Percentiles rank a stretch among this genome's conserved stretches.
These are phyloP conservation scores for Schizopora paradoxa DNA, from an alignment of 1,284 basidiomycete species.

Conservation along the genomic window DNA sequence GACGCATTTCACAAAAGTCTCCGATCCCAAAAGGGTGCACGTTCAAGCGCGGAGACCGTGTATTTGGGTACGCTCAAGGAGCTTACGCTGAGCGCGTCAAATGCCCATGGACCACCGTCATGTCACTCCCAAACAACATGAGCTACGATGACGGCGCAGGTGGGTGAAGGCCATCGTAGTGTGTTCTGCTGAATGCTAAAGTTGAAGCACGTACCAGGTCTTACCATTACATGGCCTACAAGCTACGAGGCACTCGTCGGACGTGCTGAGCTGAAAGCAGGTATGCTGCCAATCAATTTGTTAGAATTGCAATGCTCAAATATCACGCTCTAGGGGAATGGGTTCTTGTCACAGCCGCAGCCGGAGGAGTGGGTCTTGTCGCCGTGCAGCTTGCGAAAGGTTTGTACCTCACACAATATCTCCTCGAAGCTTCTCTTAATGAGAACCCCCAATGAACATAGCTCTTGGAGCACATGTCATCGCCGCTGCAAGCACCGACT, in stretches of 20 bases:
- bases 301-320: constrained; percentile 8
- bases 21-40: constrained; percentile 81
- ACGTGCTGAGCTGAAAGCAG: constrained; percentile 72
- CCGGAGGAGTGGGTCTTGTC: constrained; percentile 88
- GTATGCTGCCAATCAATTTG: constrained; percentile 34
- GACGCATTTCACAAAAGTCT: constrained; percentile 65
- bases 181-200: background rate
- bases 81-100: constrained; percentile 72
- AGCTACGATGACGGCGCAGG: constrained; percentile 63
- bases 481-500: constrained; percentile 66
- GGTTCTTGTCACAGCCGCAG: constrained; percentile 85
- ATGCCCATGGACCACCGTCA: constrained; percentile 42
- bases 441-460: constrained; percentile 9
- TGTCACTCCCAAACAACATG: constrained; percentile 61
- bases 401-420: constrained; percentile 23
- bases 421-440: background rate
- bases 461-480: constrained; percentile 68
- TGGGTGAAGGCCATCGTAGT: constrained; percentile 23
- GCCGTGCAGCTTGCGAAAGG: constrained; percentile 90
- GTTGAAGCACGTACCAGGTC: constrained; percentile 38
- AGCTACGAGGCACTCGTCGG: constrained; percentile 86
- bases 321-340: constrained; percentile 61
- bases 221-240: constrained; percentile 85
- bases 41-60: constrained; percentile 79
- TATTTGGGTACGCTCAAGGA: constrained; percentile 86